Conservation (phyloP, 495 filamentous ascomycete genomes). For the Tuber melanosporum region DNA sequence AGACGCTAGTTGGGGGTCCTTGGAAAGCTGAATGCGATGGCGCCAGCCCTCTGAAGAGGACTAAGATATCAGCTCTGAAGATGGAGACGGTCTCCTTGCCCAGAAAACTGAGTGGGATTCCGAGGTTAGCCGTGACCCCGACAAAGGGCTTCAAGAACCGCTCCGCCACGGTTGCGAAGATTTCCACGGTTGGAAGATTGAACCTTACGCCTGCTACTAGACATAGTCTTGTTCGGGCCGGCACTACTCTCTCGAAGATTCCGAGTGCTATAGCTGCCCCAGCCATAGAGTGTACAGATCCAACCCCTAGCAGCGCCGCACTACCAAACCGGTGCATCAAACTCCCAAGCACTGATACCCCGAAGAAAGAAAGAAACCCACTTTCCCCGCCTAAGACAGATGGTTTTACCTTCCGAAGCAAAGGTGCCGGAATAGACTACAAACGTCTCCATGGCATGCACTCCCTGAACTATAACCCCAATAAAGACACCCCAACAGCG, state of each 20-base stretch:
- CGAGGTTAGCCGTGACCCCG: conserved; percentile 21
- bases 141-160: conserved; percentile 15
- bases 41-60: conserved; percentile 28
- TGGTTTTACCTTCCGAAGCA: conserved; percentile 27
- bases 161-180: conserved; percentile 7
- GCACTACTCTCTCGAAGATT: conserved; percentile 22
- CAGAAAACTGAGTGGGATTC: conserved; percentile 20
- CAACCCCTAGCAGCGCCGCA: conserved; percentile 6
- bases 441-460: conserved; percentile 24
- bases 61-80: conserved; percentile 21
- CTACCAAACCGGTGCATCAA: background rate
- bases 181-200: conserved; percentile 18
- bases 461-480: background rate
- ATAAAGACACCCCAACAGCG: conserved; percentile 14
- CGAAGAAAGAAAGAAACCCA: background rate
- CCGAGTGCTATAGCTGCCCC: conserved; percentile 21
- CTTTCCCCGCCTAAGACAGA: conserved; percentile 12
- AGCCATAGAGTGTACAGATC: background rate
- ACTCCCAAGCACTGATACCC: conserved; percentile 15
- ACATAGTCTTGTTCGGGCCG: conserved; percentile 4
- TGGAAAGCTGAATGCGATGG: conserved; percentile 12
- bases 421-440: conserved; percentile 18
- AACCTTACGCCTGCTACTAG: conserved; percentile 31
- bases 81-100: conserved; percentile 4
- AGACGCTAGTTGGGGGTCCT: conserved; percentile 12